Evolutionary conservation across 164 flowering plant species (phyloP), one percentile per base, ranked within the genome.

Genomic region (Hamamelis virginiana): DNA sequence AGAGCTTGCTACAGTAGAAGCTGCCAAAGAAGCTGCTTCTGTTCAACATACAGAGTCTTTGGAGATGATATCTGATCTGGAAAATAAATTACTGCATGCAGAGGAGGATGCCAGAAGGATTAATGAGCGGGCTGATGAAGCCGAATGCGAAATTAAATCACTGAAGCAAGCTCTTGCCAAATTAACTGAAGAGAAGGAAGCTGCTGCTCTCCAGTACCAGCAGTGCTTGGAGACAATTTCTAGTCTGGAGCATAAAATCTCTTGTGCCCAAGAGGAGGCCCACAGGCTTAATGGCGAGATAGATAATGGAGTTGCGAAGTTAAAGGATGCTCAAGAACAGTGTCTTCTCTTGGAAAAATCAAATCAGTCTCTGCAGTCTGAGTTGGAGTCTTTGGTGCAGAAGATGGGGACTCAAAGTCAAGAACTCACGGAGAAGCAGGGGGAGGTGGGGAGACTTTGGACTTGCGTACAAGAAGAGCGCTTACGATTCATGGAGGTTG

Each of bases 361-460:
- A 47, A 86, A 89, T 74, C 83, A 79, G 61, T 78, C 80, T 59
- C 77, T 89, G 64, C 82, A 82, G 25, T 64, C 78, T 51, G 89
- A 89, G 65, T 55, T 85, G 71, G 85, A 80, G 45, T 75, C 83
- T 38, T 62, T 84, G 76, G 65, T 68, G 43, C 59, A 72, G 70
- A 83, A 84, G 59, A 67, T 83, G 76, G 86, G 76, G 4, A 59
- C 60, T 52, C 84, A 84, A 75, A 69, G 62, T 71, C 73, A 79
- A 69, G 87, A 88, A 59, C 82, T 88, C 59, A 74, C 78, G 4
- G 87, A 86, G 73, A 88, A 88, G 81, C 87, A 88, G 76, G 73
- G 79, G 66, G 90, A 88, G 66, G 26, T 88, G 73, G 91, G 85
- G 33, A 82, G 79, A 59, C 80, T 88, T 13, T 82, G 86, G 93